Conservation (phyloP, 2,329 filamentous ascomycete genomes). For the Paecilomyces sp. region DNA sequence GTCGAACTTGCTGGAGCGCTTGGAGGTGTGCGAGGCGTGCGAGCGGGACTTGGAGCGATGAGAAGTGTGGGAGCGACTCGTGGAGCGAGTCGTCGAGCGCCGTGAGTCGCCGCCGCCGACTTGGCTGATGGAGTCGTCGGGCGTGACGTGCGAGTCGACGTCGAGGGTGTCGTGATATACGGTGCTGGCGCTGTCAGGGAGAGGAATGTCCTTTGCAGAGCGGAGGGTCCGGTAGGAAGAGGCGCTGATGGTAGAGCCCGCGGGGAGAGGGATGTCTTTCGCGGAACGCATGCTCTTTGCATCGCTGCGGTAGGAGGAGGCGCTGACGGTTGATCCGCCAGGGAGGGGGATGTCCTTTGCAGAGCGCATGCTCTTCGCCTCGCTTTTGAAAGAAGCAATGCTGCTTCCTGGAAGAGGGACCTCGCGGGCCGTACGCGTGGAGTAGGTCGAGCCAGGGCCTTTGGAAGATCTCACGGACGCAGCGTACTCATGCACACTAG, state of each 20-base stretch:
- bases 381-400: conserved; percentile 17
- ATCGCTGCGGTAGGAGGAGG: conserved; percentile 18
- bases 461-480: conserved; percentile 9
- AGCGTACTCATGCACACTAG: not conserved
- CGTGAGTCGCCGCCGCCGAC: conserved; percentile 35
- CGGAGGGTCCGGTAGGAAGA: conserved; percentile 10
- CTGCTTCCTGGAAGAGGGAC: conserved; percentile 22
- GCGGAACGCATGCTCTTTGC: conserved; percentile 8
- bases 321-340: conserved; percentile 19
- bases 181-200: conserved; percentile 22
- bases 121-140: conserved; percentile 73
- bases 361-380: conserved; percentile 8
- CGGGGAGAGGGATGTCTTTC: conserved; percentile 21
- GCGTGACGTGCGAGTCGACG: conserved; percentile 56
- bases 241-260: conserved; percentile 19
- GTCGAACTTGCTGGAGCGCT: conserved; percentile 28
- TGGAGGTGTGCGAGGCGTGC: conserved; percentile 17
- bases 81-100: conserved; percentile 19
- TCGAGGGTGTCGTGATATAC: conserved; percentile 19
- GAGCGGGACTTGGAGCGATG: conserved; percentile 13
- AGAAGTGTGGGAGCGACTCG: conserved; percentile 8
- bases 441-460: conserved; percentile 18
- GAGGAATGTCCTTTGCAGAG: conserved; percentile 15
- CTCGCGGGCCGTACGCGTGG: conserved; percentile 28
- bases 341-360: conserved; percentile 22